These are phyloP conservation scores for Sherardia arvensis DNA, from an alignment of 257 asterid species.

Conservation along the genomic window DNA sequence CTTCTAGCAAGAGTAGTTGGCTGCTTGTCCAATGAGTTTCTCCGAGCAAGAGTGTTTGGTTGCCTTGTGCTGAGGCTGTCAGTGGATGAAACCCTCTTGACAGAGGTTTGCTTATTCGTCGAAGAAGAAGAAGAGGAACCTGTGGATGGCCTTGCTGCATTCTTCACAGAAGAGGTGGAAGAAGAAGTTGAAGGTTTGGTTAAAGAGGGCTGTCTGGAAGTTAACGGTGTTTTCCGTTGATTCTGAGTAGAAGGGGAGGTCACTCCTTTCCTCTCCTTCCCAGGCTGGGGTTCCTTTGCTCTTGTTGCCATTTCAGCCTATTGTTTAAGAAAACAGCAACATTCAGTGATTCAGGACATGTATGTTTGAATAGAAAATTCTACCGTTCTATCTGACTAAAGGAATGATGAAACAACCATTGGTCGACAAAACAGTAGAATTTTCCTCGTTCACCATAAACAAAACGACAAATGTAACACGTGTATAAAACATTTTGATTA, in stretches of 20 bases:
- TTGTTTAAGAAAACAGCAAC: neutral
- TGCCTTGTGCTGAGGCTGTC: slow-evolving; percentile 11
- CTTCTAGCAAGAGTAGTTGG: slow-evolving; percentile 23
- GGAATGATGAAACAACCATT: too few species aligned
- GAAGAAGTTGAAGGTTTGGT: slow-evolving; percentile 14
- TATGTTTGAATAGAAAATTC: neutral
- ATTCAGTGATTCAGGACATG: neutral
- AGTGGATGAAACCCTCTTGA: slow-evolving; percentile 20
- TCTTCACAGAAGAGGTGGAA: slow-evolving; percentile 19
- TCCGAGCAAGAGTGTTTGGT: slow-evolving; percentile 18
- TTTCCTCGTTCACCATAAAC: neutral
- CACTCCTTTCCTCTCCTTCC: slow-evolving; percentile 43
- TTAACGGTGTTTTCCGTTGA: slow-evolving; percentile 17
- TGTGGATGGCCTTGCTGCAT: slow-evolving; percentile 40
- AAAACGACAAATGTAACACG: neutral
- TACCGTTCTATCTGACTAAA: too few species aligned
- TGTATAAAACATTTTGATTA: too few species aligned
- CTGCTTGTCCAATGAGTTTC: slow-evolving; percentile 30
- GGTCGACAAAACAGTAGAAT: too few species aligned
- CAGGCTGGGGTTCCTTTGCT: slow-evolving; percentile 25
- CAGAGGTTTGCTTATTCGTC: slow-evolving; percentile 2
- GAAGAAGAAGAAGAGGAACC: neutral
- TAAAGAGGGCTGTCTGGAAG: slow-evolving; percentile 20
- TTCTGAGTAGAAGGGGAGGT: slow-evolving; percentile 31
- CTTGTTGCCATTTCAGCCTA: slow-evolving; percentile 42